phyloP scores from a whole-genome alignment of 345 rosid genomes.

The Populus pruinosa region DNA sequence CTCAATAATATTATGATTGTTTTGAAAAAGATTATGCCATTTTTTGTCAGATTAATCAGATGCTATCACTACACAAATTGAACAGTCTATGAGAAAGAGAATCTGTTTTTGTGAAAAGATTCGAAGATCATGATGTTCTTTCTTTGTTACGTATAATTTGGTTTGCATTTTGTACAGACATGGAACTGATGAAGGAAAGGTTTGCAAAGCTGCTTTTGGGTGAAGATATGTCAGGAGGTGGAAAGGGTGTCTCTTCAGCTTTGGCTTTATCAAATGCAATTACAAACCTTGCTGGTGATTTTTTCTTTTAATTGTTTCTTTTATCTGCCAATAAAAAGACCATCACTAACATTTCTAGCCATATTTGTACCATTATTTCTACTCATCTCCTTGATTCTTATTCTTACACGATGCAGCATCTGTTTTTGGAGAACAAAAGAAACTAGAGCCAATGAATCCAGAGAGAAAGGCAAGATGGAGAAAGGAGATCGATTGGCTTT shows the following conservation, averaged over 20 bases:
- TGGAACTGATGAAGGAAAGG: conserved; percentile 64
- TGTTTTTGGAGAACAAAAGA: conserved; percentile 70
- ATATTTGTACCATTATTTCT: too few species aligned
- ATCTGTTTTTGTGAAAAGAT: too few species aligned
- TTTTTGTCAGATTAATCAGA: too few species aligned
- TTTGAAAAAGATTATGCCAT: too few species aligned
- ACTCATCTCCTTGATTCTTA: too few species aligned
- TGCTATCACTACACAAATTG: too few species aligned
- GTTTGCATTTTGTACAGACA: conserved; percentile 27
- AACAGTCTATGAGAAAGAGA: too few species aligned
- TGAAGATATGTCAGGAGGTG: conserved; percentile 83
- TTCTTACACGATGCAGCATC: conserved; percentile 49
- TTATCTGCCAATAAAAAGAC: background rate
- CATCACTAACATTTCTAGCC: too few species aligned
- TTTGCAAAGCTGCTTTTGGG: conserved; percentile 66
- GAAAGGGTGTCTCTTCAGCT: conserved; percentile 73
- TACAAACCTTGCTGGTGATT: conserved; percentile 64
- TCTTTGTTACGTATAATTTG: background rate
- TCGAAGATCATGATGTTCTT: background rate
- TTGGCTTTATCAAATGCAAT: conserved; percentile 70
- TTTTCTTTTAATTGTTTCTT: background rate
- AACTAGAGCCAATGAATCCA: conserved; percentile 71
- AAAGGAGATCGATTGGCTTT: conserved; percentile 81
- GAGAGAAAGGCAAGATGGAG: conserved; percentile 80
- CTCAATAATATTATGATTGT: too few species aligned